Base-by-base conservation (phyloP, 2,329 filamentous ascomycete species). In the Coleophoma cylindrospora region DNA sequence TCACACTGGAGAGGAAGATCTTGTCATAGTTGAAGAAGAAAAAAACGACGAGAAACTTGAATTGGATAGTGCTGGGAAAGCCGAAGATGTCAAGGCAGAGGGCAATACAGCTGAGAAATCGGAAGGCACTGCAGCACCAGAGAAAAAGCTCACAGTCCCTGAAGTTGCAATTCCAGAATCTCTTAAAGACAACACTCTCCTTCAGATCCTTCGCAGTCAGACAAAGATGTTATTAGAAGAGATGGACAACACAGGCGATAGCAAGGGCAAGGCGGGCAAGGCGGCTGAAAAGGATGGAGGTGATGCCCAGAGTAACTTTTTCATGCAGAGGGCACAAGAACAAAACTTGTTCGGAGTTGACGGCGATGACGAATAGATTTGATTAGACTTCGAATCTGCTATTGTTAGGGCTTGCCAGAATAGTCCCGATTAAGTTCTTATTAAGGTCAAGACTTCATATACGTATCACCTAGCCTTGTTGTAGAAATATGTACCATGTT, bases 1-100 rank as follows among this genome's bases (percentile, higher is more conserved):
- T 3, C 63, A 63, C 13, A 69, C 74, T 21, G 43, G 58, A 81
- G 51, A 71, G 76, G 34, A 68, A 72, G 47, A 66, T 79, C 51
- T 60, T 75, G 3, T 64, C 84, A 41, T 83, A 79, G 79, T 67
- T 73, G 2, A 75, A 80, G 61, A 79, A 83, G 54, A 79, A 78
- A 71, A 79, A 75, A 62, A 79, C 83, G 65, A 70, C 33, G 45
- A n/a, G 10, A 46, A 21, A 34, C 40, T 40, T 50, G 19, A n/a
- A 10, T 32, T 22, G 14, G 22, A 36, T 5, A 12, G 27, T 9
- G 13, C 13, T 32, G 36, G 2, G 10, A 27, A 33, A 2, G 34
- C 17, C 6, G 10, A 40, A 1, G 5, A 33, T 1, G 17, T 11
- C n/a, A 13, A n/a, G 32, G 19, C 34, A 21, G 17, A n/a, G 27